Evolutionary conservation across 768 basidiomycete species (phyloP).

Genomic region (Xerocomellus intermedius): DNA sequence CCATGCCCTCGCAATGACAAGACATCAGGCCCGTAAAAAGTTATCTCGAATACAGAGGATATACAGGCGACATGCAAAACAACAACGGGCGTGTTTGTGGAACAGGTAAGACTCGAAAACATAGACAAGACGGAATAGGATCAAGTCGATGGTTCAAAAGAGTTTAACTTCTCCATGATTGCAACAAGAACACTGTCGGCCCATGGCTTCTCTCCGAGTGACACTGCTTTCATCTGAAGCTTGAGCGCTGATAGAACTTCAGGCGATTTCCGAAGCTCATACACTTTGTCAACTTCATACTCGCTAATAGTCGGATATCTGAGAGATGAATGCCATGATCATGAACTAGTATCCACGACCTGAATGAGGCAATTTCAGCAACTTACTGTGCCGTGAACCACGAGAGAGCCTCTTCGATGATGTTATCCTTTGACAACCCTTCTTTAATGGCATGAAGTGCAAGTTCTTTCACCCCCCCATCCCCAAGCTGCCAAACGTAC

Average conservation of each 20-base stretch:
- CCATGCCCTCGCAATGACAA: no score
- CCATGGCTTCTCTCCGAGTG: conserved; percentile 29
- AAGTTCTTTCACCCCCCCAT: conserved; percentile 26
- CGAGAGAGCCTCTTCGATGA: conserved; percentile 30
- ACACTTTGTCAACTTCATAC: conserved; percentile 21
- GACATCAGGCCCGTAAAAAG: no score
- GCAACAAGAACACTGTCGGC: conserved; percentile 18
- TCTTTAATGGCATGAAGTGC: conserved; percentile 24
- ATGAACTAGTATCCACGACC: not conserved
- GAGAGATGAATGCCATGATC: not conserved
- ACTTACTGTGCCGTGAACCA: conserved; percentile 34
- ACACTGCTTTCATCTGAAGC: conserved; percentile 20
- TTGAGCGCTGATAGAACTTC: conserved; percentile 24
- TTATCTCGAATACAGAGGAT: not conserved
- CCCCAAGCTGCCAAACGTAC: conserved; percentile 17
- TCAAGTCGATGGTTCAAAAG: conserved; percentile 5
- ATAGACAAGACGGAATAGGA: not conserved
- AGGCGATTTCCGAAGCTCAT: conserved; percentile 19
- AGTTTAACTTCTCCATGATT: conserved; percentile 25
- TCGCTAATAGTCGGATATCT: conserved; percentile 16
- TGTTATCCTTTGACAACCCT: conserved; percentile 24
- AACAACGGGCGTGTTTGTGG: not conserved
- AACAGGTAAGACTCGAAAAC: not conserved
- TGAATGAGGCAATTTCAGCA: not conserved
- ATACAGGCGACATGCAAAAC: not conserved